These are phyloP conservation scores for Wickerhamomyces silvicola DNA, from an alignment of 805 yeast genomes.

Conservation along the genomic window DNA sequence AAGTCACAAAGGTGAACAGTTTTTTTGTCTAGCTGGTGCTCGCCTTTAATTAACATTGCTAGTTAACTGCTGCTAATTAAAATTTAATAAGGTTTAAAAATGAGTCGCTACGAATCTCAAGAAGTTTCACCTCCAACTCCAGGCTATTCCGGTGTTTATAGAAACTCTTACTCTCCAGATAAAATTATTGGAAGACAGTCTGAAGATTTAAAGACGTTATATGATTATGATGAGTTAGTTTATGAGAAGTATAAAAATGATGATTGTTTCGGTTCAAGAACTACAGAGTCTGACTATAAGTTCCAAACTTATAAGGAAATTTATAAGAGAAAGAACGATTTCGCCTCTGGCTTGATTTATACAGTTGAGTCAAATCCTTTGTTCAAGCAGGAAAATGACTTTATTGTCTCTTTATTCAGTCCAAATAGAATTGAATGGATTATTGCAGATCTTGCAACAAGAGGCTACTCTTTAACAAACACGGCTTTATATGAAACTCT, in stretches of 20 bases:
- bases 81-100: too few species aligned
- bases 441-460: conserved; percentile 59
- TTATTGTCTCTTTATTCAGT: conserved; percentile 47
- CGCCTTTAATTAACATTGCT: too few species aligned
- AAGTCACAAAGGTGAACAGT: too few species aligned
- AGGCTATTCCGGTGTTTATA: too few species aligned
- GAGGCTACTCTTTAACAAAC: conserved; percentile 41
- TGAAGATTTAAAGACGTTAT: conserved; percentile 24
- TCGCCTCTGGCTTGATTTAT: conserved; percentile 36
- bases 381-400: conserved; percentile 22
- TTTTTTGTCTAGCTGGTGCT: too few species aligned
- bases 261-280: conserved; percentile 32
- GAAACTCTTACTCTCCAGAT: too few species aligned
- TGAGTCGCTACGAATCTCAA: too few species aligned
- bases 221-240: too few species aligned
- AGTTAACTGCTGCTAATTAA: too few species aligned
- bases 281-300: conserved; percentile 18
- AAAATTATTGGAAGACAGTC: neutral
- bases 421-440: conserved; percentile 60
- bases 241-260: conserved; percentile 19
- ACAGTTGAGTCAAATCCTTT: conserved; percentile 14
- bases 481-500: conserved; percentile 49
- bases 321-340: conserved; percentile 24
- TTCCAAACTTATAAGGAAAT: conserved; percentile 26
- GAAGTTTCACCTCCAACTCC: too few species aligned